Evolutionary conservation across 192 early-diverging fungal species (phyloP).

Genomic region (Linnemannia exigua): DNA sequence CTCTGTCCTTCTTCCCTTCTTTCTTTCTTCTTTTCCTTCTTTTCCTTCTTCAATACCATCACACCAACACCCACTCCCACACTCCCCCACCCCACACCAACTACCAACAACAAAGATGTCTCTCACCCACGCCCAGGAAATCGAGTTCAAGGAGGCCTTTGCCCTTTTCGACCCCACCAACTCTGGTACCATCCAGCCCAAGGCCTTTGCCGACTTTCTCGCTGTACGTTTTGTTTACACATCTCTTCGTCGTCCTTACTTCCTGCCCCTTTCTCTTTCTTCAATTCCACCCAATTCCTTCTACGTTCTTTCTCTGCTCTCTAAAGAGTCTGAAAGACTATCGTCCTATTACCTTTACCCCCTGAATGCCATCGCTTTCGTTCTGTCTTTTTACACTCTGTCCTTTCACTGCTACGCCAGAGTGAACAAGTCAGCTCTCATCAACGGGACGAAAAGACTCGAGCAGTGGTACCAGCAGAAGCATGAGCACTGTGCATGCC

Average conservation of each 20-base stretch:
- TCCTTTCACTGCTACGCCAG: no score
- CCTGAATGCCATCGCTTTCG: no score
- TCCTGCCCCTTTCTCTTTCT: background rate
- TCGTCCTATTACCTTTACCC: no score
- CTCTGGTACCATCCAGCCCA: conserved; percentile 55
- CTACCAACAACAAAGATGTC: conserved; percentile 22
- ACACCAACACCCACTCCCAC: background rate
- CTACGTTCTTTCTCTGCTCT: no score
- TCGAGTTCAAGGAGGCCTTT: conserved; percentile 58
- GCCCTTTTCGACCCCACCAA: conserved; percentile 60
- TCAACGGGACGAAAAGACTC: no score
- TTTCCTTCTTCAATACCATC: background rate
- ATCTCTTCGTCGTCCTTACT: background rate
- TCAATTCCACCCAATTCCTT: background rate
- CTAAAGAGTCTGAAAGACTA: no score
- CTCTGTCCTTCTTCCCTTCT: conserved; percentile 1
- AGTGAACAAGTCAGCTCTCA: no score
- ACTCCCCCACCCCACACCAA: background rate
- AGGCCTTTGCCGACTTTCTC: conserved; percentile 53
- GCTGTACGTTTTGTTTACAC: conserved; percentile 22
- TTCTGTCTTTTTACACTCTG: no score
- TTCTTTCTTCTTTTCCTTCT: conserved; percentile 16
- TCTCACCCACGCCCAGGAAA: conserved; percentile 51
- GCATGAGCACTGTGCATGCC: background rate
- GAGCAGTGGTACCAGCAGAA: no score